phyloP scores from a whole-genome alignment of 2,329 filamentous ascomycete species.

The Talaromyces piceae region DNA sequence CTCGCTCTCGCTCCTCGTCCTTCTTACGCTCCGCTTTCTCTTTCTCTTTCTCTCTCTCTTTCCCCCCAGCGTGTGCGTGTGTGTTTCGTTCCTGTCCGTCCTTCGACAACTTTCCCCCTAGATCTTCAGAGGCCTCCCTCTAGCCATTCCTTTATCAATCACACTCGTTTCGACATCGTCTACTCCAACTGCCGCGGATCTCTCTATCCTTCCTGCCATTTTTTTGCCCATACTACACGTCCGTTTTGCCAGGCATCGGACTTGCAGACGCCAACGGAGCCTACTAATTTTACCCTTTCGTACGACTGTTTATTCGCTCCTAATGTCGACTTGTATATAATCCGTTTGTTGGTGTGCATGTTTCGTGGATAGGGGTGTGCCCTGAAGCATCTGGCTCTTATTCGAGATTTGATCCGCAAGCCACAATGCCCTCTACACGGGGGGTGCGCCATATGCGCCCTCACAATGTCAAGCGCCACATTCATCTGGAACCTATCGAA shows the following conservation, averaged over 20 bases:
- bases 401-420: neutral
- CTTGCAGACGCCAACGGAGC: neutral
- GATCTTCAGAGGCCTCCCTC: slow-evolving; percentile 1
- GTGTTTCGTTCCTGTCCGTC: slow-evolving; percentile 1
- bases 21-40: neutral
- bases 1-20: neutral
- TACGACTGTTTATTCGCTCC: neutral
- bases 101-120: neutral
- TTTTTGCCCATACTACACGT: neutral
- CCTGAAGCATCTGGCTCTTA: neutral
- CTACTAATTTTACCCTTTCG: neutral
- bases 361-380: neutral
- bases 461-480: neutral
- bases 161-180: slow-evolving; percentile 1
- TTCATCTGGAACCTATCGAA: slow-evolving; percentile 19
- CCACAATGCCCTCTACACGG: slow-evolving; percentile 20
- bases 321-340: neutral
- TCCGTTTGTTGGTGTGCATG: neutral
- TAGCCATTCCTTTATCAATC: slow-evolving; percentile 6
- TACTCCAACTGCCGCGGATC: neutral
- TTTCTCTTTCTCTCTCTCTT: neutral
- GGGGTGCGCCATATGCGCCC: slow-evolving; percentile 12
- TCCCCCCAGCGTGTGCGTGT: neutral
- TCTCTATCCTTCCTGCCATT: neutral
- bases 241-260: neutral